A percentile compares a stretch with the other conserved stretches of the same genome.
Conservation (phyloP, 148 eudicot genomes). For the Persicaria maculosa region DNA sequence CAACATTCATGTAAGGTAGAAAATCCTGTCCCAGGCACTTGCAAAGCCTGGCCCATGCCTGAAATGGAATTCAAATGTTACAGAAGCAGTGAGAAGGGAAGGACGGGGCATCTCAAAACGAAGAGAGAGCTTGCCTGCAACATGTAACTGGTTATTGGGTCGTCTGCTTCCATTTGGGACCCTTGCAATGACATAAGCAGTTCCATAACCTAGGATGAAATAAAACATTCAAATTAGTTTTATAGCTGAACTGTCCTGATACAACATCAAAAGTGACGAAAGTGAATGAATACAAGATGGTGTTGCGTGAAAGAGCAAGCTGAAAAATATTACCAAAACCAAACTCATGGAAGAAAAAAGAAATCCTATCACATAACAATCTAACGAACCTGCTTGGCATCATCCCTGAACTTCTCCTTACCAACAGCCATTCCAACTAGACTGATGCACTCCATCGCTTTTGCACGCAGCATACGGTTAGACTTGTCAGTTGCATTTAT, state of each 20-base stretch:
- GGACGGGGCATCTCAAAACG: background rate
- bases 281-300: constrained; percentile 1
- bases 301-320: constrained; percentile 1
- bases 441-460: constrained; percentile 97
- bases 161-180: constrained; percentile 93
- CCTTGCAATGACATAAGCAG: constrained; percentile 96
- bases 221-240: background rate
- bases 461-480: constrained; percentile 92
- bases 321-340: background rate
- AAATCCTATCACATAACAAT: background rate
- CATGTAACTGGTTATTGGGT: constrained; percentile 96
- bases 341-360: background rate
- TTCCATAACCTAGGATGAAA: constrained; percentile 78
- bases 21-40: constrained; percentile 99
- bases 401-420: constrained; percentile 97
- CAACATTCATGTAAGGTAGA: constrained; percentile 92
- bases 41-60: constrained; percentile 99
- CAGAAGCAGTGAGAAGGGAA: background rate
- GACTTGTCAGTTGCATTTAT: constrained; percentile 84
- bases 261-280: background rate
- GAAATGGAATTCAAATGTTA: background rate
- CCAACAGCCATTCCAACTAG: constrained; percentile 99
- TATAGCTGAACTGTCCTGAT: background rate
- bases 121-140: constrained; percentile 50
- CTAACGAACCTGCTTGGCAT: constrained; percentile 77